These are phyloP conservation scores for Pseudozyma tsukubaensis DNA, from an alignment of 1,284 basidiomycete species.

Conservation along the genomic window DNA sequence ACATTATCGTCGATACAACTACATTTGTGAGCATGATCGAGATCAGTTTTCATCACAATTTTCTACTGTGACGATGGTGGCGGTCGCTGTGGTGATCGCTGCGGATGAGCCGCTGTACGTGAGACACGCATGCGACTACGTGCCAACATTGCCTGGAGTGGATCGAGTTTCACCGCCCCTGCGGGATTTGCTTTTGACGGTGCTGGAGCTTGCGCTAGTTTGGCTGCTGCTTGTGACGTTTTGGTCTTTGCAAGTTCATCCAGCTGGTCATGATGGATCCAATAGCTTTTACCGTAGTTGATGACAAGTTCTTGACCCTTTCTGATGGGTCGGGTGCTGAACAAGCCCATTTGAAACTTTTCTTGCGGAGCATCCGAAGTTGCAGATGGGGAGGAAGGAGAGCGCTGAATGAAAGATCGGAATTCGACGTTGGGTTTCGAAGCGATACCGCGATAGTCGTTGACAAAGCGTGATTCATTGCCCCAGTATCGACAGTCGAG, in stretches of 20 bases:
- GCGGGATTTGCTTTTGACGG: neutral
- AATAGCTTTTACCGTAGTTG: slow-evolving; percentile 93
- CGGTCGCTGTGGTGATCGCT: slow-evolving; percentile 17
- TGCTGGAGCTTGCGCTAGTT: neutral
- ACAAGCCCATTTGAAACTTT: slow-evolving; percentile 46
- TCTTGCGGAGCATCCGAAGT: neutral
- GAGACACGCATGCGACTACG: slow-evolving; percentile 39
- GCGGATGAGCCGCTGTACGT: slow-evolving; percentile 6
- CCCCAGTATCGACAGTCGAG: slow-evolving; percentile 71
- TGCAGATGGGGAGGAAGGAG: neutral
- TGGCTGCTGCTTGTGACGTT: neutral
- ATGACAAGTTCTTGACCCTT: slow-evolving; percentile 88
- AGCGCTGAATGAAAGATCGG: slow-evolving; percentile 39
- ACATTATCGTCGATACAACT: no score
- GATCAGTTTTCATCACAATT: neutral
- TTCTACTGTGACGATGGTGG: neutral
- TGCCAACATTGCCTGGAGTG: slow-evolving; percentile 38
- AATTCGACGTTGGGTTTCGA: slow-evolving; percentile 54
- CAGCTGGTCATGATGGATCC: slow-evolving; percentile 70
- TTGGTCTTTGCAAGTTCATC: neutral
- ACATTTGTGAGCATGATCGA: slow-evolving; percentile 3
- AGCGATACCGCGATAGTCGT: slow-evolving; percentile 61
- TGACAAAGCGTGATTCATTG: slow-evolving; percentile 75
- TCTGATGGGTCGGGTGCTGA: slow-evolving; percentile 73
- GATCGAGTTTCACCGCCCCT: slow-evolving; percentile 10